Evolutionary conservation across 306 rosid species (phyloP).

Genomic region (Pterocarpus macrocarpus): DNA sequence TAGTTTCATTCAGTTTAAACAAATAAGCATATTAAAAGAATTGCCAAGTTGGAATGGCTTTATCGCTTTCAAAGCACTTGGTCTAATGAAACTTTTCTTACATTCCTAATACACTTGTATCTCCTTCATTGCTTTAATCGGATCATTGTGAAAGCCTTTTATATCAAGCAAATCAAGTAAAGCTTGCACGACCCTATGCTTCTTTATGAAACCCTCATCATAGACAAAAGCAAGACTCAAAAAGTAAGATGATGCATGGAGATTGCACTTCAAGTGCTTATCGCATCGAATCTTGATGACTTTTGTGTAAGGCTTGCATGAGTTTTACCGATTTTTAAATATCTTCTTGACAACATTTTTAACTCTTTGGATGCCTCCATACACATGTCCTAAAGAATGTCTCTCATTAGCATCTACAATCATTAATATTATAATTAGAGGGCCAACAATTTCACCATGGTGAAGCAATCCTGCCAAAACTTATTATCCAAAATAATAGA

Average conservation of each 20-base stretch:
- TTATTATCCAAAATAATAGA: background rate
- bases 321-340: too few species aligned
- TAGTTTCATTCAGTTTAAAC: background rate
- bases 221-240: background rate
- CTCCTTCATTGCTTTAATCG: background rate
- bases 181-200: background rate
- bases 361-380: background rate
- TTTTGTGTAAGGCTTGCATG: background rate
- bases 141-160: background rate
- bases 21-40: too few species aligned
- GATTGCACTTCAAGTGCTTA: background rate
- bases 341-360: too few species aligned
- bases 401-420: too few species aligned
- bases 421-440: background rate
- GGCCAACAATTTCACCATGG: background rate
- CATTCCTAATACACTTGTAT: too few species aligned
- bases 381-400: background rate
- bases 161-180: background rate
- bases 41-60: background rate
- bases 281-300: background rate
- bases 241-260: background rate
- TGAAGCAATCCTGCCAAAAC: background rate
- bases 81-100: too few species aligned
- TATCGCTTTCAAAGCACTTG: background rate
- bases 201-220: background rate